Evolutionary conservation across 2,329 filamentous ascomycete genomes (phyloP).

Genomic region (Allantophomopsis cytisporea): DNA sequence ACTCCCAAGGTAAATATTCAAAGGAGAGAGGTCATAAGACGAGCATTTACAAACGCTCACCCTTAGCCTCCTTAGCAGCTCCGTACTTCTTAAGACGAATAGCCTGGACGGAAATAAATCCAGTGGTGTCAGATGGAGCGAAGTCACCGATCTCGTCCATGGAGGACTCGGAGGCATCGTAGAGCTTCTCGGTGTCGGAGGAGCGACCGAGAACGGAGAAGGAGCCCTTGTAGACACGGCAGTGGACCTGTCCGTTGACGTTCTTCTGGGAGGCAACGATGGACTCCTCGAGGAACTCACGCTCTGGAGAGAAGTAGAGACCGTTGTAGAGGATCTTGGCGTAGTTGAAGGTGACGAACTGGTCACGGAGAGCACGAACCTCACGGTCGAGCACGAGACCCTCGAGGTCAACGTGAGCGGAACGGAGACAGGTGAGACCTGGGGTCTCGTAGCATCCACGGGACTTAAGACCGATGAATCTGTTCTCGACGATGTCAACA

Average conservation of each 20-base stretch:
- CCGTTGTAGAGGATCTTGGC: conserved; percentile 46
- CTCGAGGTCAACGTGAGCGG: conserved; percentile 38
- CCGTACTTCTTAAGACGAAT: conserved; percentile 45
- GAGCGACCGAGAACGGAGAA: conserved; percentile 44
- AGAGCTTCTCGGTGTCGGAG: conserved; percentile 55
- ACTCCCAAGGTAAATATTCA: too few species aligned
- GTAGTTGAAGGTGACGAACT: conserved; percentile 54
- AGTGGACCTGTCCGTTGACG: conserved; percentile 48
- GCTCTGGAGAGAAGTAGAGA: conserved; percentile 54
- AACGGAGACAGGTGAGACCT: conserved; percentile 29
- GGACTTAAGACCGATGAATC: conserved; percentile 68
- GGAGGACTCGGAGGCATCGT: conserved; percentile 48
- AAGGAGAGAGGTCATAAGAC: not conserved
- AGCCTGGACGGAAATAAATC: conserved; percentile 41
- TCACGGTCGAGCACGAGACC: conserved; percentile 56
- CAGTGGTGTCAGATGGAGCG: conserved; percentile 49
- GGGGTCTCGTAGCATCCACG: conserved; percentile 70
- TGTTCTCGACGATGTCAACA: conserved; percentile 74
- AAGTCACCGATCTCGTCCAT: conserved; percentile 64
- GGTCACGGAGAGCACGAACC: conserved; percentile 55
- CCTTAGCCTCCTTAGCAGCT: conserved; percentile 23
- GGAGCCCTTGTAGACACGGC: conserved; percentile 54
- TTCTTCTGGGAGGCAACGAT: conserved; percentile 44
- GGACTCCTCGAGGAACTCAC: conserved; percentile 56
- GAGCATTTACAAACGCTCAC: conserved; percentile 6